phyloP scores from a whole-genome alignment of 2,329 filamentous ascomycete species.

The Pseudogymnoascus verrucosus region DNA sequence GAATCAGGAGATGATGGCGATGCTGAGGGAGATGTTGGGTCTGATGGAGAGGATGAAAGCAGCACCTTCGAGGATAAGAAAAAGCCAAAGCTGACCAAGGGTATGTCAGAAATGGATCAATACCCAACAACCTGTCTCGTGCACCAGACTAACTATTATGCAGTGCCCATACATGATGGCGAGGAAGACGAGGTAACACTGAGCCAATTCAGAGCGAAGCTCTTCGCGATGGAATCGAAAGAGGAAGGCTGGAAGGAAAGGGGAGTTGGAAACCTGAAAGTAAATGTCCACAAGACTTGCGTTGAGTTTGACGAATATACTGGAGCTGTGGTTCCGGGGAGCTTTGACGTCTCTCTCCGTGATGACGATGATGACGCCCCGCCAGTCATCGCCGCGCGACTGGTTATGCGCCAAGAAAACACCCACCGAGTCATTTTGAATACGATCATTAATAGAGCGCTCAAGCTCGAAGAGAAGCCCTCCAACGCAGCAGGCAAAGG shows the following conservation, averaged over 20 bases:
- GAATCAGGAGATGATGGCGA: conserved; percentile 33
- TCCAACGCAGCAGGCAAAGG: conserved; percentile 50
- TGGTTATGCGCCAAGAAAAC: conserved; percentile 87
- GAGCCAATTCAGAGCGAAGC: conserved; percentile 70
- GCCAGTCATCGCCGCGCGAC: conserved; percentile 37
- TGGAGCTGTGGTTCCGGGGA: conserved; percentile 40
- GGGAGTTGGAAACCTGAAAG: conserved; percentile 72
- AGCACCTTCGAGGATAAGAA: conserved; percentile 51
- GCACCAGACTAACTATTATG: background rate
- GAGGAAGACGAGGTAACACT: conserved; percentile 75
- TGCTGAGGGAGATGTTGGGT: conserved; percentile 34
- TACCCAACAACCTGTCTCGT: conserved; percentile 17
- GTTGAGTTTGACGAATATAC: conserved; percentile 46
- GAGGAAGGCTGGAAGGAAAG: conserved; percentile 78
- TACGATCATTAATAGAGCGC: conserved; percentile 67
- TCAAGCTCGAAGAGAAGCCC: conserved; percentile 72
- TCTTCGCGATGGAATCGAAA: conserved; percentile 67
- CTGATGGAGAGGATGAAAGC: conserved; percentile 40
- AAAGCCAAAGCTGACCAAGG: conserved; percentile 58
- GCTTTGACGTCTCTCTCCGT: conserved; percentile 48
- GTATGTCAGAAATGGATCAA: conserved; percentile 41
- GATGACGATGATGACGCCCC: conserved; percentile 31
- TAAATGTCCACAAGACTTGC: conserved; percentile 62
- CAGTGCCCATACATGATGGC: conserved; percentile 71
- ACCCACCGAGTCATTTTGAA: conserved; percentile 83